Percentiles rank a stretch among this genome's conserved stretches.
These are phyloP conservation scores for Colletotrichum limetticola DNA, from an alignment of 2,329 filamentous ascomycete genomes.

Conservation along the genomic window DNA sequence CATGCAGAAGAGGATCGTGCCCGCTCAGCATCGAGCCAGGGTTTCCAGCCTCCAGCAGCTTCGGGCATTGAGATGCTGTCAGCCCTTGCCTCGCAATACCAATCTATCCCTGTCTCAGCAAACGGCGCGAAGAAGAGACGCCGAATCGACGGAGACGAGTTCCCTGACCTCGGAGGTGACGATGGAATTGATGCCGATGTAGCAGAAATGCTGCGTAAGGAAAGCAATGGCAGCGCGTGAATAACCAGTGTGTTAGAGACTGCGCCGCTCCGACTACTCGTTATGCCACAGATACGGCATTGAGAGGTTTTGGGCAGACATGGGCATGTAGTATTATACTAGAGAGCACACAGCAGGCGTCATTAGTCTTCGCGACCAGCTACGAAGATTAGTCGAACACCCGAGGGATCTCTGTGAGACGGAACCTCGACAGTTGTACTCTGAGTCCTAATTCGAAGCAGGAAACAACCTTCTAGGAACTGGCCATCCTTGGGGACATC, in stretches of 20 bases:
- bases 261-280: not conserved
- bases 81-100: constrained; percentile 55
- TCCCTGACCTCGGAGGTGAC: constrained; percentile 64
- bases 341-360: not conserved
- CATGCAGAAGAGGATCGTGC: constrained; percentile 35
- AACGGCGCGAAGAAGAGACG: constrained; percentile 68
- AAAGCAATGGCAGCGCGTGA: constrained; percentile 41
- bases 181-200: constrained; percentile 68
- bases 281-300: not conserved
- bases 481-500: not conserved
- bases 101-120: constrained; percentile 58
- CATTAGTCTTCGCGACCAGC: not conserved
- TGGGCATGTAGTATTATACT: constrained; percentile 13
- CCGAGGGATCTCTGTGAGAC: not conserved
- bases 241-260: not conserved
- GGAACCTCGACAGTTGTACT: not conserved
- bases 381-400: not conserved
- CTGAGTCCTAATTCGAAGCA: not conserved
- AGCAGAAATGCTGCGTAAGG: constrained; percentile 62
- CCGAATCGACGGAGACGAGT: constrained; percentile 62
- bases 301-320: not conserved
- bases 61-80: constrained; percentile 53
- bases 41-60: constrained; percentile 38
- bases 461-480: not conserved
- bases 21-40: constrained; percentile 34